Evolutionary conservation across 176 grass and related monocot genomes (phyloP), one percentile per base, ranked within the genome.

Genomic region (Oryza australiensis): DNA sequence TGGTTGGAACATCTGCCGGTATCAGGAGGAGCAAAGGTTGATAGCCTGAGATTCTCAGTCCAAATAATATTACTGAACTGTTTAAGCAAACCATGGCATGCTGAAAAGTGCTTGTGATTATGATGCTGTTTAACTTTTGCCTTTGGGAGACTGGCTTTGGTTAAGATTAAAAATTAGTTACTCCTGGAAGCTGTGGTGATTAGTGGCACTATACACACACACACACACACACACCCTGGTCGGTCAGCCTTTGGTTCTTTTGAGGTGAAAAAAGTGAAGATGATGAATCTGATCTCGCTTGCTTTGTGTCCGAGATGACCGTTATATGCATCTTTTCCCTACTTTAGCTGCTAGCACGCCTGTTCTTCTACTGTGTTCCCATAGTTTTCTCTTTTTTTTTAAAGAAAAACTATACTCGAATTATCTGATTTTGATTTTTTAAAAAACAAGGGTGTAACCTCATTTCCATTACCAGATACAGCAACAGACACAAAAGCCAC

Each of bases 181-280:
- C 7, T 80, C 43, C 9, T 33, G 26, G 74, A 57, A 43, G 49
- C 68, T 13, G 62, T 37, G 69, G 64, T 75, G 81, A 69, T 27
- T 37, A 49, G 48, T 41, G 63, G 28, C 23, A 24, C 51, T 60
- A 37, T 26, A 72, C 53, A 38, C 57, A 26, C 35, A 37, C 35
- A 34, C 33, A 34, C 33, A 37, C 18, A 26, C 35, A 37, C 35
- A 34, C 33, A 34, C 33, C 7, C 18, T 27, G 33, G 12, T 41
- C 30, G 70, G 72, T 77, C 77, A 89, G 73, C n/a, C 73, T 78
- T 89, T 12, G 88, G 35, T 82, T 82, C 83, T 86, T 89, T 89
- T 68, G 83, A 90, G 87, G 73, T n/a, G 26, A 9, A 72, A 75
- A 89, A 27, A 13, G 2, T 20, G 46, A 8, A 12, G 55, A 27